Evolutionary conservation across 441 rosid genomes (phyloP).

Genomic region (Euphorbia schlechtendalii): DNA sequence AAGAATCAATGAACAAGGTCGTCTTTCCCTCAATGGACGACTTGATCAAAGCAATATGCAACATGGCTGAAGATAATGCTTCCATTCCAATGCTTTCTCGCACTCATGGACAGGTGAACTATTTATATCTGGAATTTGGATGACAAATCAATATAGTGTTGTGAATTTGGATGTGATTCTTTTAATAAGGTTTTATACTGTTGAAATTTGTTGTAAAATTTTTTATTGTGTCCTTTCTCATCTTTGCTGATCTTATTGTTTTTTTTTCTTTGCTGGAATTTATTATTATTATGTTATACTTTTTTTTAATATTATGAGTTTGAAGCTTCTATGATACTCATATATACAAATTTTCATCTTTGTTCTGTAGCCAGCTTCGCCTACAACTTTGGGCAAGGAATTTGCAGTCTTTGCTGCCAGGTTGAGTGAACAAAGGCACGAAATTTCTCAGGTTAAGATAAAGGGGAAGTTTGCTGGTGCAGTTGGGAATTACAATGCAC

Average conservation of each 20-base stretch:
- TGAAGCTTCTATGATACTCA: background rate
- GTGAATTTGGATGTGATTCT: background rate
- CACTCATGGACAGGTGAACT: conserved; percentile 91
- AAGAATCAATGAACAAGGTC: conserved; percentile 54
- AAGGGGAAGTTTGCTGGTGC: conserved; percentile 98
- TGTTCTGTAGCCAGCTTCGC: conserved; percentile 78
- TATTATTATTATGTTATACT: no score
- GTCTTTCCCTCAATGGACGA: conserved; percentile 72
- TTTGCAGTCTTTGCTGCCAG: conserved; percentile 83
- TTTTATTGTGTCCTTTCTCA: background rate
- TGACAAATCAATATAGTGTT: background rate
- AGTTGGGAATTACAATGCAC: conserved; percentile 93
- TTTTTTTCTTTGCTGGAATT: background rate
- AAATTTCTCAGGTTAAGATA: conserved; percentile 62
- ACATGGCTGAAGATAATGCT: conserved; percentile 65
- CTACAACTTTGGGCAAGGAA: conserved; percentile 93
- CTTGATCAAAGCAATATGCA: conserved; percentile 49
- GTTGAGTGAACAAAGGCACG: conserved; percentile 66
- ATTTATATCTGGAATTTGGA: background rate
- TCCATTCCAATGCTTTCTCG: conserved; percentile 82
- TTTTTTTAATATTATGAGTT: background rate
- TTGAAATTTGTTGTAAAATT: background rate
- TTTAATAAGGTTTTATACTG: background rate
- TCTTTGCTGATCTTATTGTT: background rate
- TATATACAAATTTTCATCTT: background rate